Evolutionary conservation across 192 early-diverging fungal species (phyloP).

Genomic region (Rhizoclosmatium sp.): DNA sequence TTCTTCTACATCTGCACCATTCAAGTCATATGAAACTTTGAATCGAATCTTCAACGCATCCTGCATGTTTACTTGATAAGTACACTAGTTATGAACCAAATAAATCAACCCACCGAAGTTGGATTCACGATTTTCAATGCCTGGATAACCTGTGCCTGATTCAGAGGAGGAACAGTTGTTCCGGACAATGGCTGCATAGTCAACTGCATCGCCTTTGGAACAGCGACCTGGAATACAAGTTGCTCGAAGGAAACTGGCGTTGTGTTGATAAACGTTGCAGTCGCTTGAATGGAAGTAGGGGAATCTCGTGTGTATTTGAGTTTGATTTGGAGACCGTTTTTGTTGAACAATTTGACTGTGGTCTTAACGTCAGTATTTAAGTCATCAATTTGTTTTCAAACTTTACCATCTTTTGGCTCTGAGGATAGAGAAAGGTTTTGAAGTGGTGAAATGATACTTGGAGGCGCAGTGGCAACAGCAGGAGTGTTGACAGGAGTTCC

Average conservation of each 20-base stretch:
- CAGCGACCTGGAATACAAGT: conserved; percentile 58
- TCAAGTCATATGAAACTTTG: conserved; percentile 56
- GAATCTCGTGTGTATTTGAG: conserved; percentile 26
- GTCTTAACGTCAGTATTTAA: background rate
- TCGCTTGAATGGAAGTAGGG: conserved; percentile 22
- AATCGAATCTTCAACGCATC: conserved; percentile 56
- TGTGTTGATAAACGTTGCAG: conserved; percentile 60
- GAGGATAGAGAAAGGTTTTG: conserved; percentile 12
- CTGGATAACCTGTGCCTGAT: conserved; percentile 55
- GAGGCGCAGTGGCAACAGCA: background rate
- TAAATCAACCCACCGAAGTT: conserved; percentile 43
- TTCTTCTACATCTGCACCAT: conserved; percentile 66
- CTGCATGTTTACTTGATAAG: conserved; percentile 21
- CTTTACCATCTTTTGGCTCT: conserved; percentile 30
- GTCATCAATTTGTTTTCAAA: background rate
- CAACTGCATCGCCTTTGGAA: conserved; percentile 66
- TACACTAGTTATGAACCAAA: background rate
- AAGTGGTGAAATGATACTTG: conserved; percentile 14
- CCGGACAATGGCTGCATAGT: conserved; percentile 52
- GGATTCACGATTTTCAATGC: conserved; percentile 52
- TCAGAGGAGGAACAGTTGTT: conserved; percentile 53
- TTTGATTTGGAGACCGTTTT: conserved; percentile 65
- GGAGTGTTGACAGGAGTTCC: background rate
- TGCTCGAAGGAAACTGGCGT: conserved; percentile 61
- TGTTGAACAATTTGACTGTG: conserved; percentile 49